Base-by-base conservation (phyloP, 2,329 filamentous ascomycete genomes). In the Penicillium hordei region DNA sequence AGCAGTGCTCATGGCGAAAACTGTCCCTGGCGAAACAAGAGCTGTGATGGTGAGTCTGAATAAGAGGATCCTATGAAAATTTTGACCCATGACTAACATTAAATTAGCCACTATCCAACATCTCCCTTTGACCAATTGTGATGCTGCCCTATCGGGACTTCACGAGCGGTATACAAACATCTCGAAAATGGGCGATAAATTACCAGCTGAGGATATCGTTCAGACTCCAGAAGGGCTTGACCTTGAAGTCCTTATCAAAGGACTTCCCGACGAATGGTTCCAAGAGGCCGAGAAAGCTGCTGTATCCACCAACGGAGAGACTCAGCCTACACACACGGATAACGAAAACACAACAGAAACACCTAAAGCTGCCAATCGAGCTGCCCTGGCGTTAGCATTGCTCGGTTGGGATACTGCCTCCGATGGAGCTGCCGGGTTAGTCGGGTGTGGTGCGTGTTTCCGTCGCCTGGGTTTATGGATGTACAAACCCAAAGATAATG, bases 391-490 rank as follows among this genome's bases (percentile, higher is more conserved):
- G 1, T 79, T 94, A 53, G 88, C 90, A 12, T 74, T 92, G 21
- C 83, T 89, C 58, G 90, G 90, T 34, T 93, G 90, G 90, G 85
- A 91, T 23, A 86, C 88, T 40, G 64, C 70, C 34, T 66, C 63
- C 4, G 76, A 76, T 52, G 71, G 68, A 34, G 66, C 71, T 29
- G 72, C 68, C 10, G 89, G 91, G 59, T 84, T 93, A 17, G 87
- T 90, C 6, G 87, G 86, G 5, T 99, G 94, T 73, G 83, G 88
- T 58, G 90, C 91, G 21, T 99, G 94, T 72, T 89, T 96, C 69
- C 87, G 94, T 58, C 86, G 93, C 1, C 81, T 97, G 0, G 94
- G 94, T 0, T 81, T 99, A 2, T 99, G 94, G 94, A 89, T 99
- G 80, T 97, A 96, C 73, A 89, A 87, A 68, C 88, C 87, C 72